A percentile compares a stretch with the other conserved stretches of the same genome.
Evolutionary conservation across 179 eudicot genomes (phyloP).

Genomic region (Patellifolia procumbens): DNA sequence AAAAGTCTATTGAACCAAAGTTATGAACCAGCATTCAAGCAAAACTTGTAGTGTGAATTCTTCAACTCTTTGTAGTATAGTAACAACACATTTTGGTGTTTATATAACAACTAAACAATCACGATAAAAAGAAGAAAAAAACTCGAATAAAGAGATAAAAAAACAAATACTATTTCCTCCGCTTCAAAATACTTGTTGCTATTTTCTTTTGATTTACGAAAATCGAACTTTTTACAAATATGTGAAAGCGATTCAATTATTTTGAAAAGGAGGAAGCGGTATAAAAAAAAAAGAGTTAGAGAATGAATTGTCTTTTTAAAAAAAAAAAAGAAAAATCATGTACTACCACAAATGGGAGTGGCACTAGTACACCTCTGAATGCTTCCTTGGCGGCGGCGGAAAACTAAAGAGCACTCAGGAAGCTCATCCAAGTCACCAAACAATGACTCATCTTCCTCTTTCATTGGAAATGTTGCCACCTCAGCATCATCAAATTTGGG

Average conservation of each 20-base stretch:
- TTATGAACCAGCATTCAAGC: background rate
- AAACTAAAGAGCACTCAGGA: conserved; percentile 51
- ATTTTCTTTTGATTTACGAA: background rate
- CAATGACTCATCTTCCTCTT: conserved; percentile 52
- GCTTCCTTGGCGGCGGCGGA: conserved; percentile 25
- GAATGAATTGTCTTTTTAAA: background rate
- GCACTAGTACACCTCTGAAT: conserved; percentile 24
- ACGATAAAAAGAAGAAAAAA: background rate
- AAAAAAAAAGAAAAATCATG: conserved; percentile 7
- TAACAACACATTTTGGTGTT: background rate
- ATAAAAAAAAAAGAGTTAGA: background rate
- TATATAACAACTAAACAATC: conserved; percentile 12
- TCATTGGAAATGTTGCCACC: conserved; percentile 27
- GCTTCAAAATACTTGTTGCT: conserved; percentile 5
- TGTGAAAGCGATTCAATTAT: background rate
- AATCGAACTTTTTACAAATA: background rate
- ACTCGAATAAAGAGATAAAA: background rate
- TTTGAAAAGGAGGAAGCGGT: background rate
- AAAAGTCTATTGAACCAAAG: background rate
- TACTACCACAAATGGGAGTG: conserved; percentile 33
- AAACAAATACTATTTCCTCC: background rate
- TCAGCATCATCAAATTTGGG: conserved; percentile 33
- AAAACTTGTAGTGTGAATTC: background rate
- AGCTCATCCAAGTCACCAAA: conserved; percentile 56
- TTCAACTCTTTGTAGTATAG: conserved; percentile 9